phyloP scores from a whole-genome alignment of 768 basidiomycete genomes.

The Agaricus blazei region DNA sequence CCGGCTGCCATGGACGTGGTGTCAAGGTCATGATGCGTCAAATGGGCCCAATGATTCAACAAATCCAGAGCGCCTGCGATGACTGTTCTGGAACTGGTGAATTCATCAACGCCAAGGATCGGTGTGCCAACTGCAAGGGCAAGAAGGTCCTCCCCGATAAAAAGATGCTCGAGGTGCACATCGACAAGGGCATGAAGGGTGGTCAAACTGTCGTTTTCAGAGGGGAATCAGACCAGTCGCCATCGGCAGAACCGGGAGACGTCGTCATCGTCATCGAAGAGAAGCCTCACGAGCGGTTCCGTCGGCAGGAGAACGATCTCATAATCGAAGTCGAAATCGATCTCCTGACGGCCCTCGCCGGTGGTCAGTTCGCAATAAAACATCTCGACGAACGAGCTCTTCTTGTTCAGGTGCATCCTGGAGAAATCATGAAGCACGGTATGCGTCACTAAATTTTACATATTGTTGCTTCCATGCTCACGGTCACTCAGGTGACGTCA shows the following conservation, averaged over 20 bases:
- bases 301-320: conserved; percentile 84
- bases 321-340: conserved; percentile 87
- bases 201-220: conserved; percentile 85
- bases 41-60: conserved; percentile 99
- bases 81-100: conserved; percentile 95
- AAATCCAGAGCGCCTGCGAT: conserved; percentile 92
- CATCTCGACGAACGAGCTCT: conserved; percentile 93
- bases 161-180: conserved; percentile 95
- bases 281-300: conserved; percentile 86
- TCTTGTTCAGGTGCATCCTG: conserved; percentile 77
- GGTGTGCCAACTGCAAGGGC: conserved; percentile 88
- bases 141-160: conserved; percentile 94
- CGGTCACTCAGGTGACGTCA: conserved; percentile 63
- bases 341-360: conserved; percentile 87
- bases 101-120: conserved; percentile 89
- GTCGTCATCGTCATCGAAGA: conserved; percentile 93
- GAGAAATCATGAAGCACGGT: conserved; percentile 94
- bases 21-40: conserved; percentile 89
- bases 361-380: conserved; percentile 84
- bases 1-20: conserved; percentile 81
- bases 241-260: conserved; percentile 86
- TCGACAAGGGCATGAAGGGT: conserved; percentile 97
- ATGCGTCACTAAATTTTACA: conserved; percentile 21
- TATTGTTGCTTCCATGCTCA: not conserved
- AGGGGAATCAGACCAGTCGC: conserved; percentile 92